phyloP scores from a whole-genome alignment of 2,329 filamentous ascomycete species.

The Epichloe gansuensis region DNA sequence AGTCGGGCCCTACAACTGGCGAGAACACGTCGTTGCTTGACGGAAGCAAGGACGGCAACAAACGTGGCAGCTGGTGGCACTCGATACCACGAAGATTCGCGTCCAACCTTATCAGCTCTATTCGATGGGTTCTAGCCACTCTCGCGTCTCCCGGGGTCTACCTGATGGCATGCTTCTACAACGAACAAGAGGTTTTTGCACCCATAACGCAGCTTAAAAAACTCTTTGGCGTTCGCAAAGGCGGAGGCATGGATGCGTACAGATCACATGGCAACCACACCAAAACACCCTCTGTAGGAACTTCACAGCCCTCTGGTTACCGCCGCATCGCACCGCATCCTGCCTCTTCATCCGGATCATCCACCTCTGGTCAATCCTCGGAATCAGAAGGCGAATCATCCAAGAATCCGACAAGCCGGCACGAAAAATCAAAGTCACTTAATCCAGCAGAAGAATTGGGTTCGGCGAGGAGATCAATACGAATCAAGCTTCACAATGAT shows the following conservation, averaged over 20 bases:
- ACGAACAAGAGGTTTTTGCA: slow-evolving; percentile 66
- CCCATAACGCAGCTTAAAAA: slow-evolving; percentile 59
- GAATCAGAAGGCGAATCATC: slow-evolving; percentile 53
- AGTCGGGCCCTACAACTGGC: slow-evolving; percentile 17
- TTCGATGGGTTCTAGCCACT: slow-evolving; percentile 67
- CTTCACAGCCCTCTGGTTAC: slow-evolving; percentile 14
- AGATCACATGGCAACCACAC: background rate
- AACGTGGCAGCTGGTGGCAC: slow-evolving; percentile 36
- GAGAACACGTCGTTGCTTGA: slow-evolving; percentile 56
- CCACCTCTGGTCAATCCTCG: slow-evolving; percentile 55
- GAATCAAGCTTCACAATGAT: slow-evolving; percentile 80
- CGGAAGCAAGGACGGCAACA: slow-evolving; percentile 21
- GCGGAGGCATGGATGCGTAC: slow-evolving; percentile 18
- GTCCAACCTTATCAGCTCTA: slow-evolving; percentile 57
- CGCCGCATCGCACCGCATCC: slow-evolving; percentile 16
- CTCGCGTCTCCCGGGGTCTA: slow-evolving; percentile 72
- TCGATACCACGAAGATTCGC: slow-evolving; percentile 56
- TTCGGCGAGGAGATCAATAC: slow-evolving; percentile 65
- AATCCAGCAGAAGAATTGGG: slow-evolving; percentile 47
- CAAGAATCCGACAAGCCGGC: slow-evolving; percentile 24
- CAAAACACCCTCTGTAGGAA: slow-evolving; percentile 1
- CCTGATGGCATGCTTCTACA: slow-evolving; percentile 69
- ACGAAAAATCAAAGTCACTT: slow-evolving; percentile 51
- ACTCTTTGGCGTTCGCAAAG: slow-evolving; percentile 41
- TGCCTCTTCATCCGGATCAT: slow-evolving; percentile 23